A percentile compares a stretch with the other conserved stretches of the same genome.
These are phyloP conservation scores for Brassica cretica DNA, from an alignment of 345 rosid genomes.

Conservation along the genomic window DNA sequence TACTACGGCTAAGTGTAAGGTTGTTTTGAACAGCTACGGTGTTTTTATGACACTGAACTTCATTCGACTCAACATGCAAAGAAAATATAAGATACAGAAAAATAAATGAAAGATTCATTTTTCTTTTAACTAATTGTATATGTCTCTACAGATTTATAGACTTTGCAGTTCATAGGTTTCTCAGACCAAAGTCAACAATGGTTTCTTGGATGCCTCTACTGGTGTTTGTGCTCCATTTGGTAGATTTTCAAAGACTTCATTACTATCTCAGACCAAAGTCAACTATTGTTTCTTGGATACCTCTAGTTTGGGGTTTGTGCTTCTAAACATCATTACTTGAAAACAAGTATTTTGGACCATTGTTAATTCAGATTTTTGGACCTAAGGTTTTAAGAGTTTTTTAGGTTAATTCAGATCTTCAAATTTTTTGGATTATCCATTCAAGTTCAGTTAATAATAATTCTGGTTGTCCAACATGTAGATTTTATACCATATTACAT, in stretches of 20 bases:
- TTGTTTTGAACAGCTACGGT: conserved; percentile 2
- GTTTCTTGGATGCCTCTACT: background rate
- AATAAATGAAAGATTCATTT: background rate
- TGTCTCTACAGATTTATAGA: background rate
- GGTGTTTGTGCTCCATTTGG: background rate
- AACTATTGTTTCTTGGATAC: background rate
- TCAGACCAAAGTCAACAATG: background rate
- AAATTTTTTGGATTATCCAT: background rate
- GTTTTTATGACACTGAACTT: background rate
- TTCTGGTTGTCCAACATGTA: too few relatives aligned
- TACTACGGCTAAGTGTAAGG: background rate
- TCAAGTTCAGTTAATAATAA: too few relatives aligned
- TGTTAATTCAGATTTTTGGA: too few relatives aligned
- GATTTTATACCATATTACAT: too few relatives aligned
- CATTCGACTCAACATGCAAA: background rate
- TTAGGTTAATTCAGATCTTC: too few relatives aligned
- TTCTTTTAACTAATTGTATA: background rate
- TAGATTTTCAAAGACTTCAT: background rate
- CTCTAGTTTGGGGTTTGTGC: background rate
- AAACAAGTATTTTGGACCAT: too few relatives aligned
- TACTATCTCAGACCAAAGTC: background rate
- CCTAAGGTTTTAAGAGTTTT: too few relatives aligned
- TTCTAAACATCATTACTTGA: too few relatives aligned
- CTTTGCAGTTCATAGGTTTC: background rate
- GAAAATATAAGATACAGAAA: background rate